phyloP scores from a whole-genome alignment of 441 rosid genomes.

The Hura crepitans region DNA sequence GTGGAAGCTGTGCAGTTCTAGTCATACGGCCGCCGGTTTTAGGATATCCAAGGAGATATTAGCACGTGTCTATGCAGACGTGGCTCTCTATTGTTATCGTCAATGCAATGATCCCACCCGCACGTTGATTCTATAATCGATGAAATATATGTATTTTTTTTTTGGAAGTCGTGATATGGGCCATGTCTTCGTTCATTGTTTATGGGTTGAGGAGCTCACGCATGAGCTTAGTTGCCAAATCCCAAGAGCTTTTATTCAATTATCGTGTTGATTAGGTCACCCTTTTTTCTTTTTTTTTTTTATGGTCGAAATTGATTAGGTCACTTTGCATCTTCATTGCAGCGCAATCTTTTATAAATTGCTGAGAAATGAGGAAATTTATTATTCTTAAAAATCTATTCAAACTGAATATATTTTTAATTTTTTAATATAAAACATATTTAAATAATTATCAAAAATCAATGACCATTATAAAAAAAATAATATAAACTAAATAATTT shows the following conservation, averaged over 20 bases:
- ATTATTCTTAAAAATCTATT: too few relatives aligned
- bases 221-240: background rate
- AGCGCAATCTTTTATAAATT: too few relatives aligned
- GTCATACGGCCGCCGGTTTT: constrained; percentile 16
- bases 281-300: too few relatives aligned
- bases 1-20: constrained; percentile 17
- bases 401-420: too few relatives aligned
- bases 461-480: too few relatives aligned
- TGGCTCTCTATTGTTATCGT: background rate
- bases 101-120: background rate
- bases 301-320: too few relatives aligned
- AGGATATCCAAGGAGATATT: constrained; percentile 16
- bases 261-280: too few relatives aligned
- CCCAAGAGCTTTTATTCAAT: background rate
- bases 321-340: too few relatives aligned
- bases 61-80: constrained; percentile 19
- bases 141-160: background rate
- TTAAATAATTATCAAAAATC: too few relatives aligned
- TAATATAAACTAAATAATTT: too few relatives aligned
- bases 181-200: background rate
- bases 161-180: background rate
- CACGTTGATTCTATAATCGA: background rate
- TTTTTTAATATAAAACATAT: too few relatives aligned
- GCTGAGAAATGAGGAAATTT: too few relatives aligned
- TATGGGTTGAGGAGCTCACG: background rate